Conservation (phyloP, 2,329 filamentous ascomycete species). For the Chaetomium sp. region DNA sequence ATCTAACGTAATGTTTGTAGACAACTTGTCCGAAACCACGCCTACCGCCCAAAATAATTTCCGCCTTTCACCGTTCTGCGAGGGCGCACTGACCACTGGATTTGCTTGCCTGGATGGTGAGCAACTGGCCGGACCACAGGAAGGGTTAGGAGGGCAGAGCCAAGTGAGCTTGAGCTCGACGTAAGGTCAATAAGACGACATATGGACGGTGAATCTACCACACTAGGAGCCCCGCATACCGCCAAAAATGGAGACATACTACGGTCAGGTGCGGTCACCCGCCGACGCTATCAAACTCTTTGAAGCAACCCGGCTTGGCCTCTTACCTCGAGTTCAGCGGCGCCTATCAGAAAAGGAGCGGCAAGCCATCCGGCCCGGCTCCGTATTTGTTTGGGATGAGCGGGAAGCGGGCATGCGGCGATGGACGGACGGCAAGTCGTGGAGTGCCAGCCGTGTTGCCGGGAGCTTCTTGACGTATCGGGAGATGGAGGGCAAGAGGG, state of each 20-base stretch:
- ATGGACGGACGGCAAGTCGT: slow-evolving; percentile 98
- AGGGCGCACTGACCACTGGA: too few relatives aligned
- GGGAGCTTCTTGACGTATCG: slow-evolving; percentile 96
- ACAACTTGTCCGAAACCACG: too few relatives aligned
- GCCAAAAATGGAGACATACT: slow-evolving; percentile 84
- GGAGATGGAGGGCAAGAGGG: slow-evolving; percentile 98
- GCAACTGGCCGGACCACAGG: not conserved
- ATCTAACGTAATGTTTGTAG: too few relatives aligned
- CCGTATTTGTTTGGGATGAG: slow-evolving; percentile 99
- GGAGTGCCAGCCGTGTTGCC: slow-evolving; percentile 95
- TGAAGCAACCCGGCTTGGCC: slow-evolving; percentile 84
- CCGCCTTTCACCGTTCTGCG: too few relatives aligned
- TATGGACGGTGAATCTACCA: not conserved
- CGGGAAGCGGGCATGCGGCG: slow-evolving; percentile 94
- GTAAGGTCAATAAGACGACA: not conserved
- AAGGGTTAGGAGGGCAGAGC: slow-evolving; percentile 1
- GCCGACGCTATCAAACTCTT: slow-evolving; percentile 98
- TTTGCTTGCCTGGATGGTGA: slow-evolving; percentile 1
- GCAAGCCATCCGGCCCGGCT: slow-evolving; percentile 91
- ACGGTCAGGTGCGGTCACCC: slow-evolving; percentile 91
- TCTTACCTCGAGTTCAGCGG: slow-evolving; percentile 86
- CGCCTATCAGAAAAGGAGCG: slow-evolving; percentile 94
- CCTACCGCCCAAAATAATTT: too few relatives aligned
- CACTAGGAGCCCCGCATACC: not conserved
- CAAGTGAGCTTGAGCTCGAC: not conserved